phyloP scores from a whole-genome alignment of 2,329 filamentous ascomycete genomes.

The Xenoacremonium recifei region DNA sequence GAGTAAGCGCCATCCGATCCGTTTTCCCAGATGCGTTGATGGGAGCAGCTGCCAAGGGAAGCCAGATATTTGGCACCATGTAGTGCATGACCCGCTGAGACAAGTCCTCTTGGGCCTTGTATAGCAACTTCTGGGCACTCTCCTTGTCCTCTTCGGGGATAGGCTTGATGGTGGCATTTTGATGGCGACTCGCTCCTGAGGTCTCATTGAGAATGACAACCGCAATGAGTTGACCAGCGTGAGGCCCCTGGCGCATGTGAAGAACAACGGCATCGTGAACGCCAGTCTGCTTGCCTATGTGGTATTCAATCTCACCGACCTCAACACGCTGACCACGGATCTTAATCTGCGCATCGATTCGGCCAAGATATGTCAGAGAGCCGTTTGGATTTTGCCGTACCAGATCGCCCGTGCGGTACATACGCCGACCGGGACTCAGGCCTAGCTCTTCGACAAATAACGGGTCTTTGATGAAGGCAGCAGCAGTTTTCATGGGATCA shows the following conservation, averaged over 20 bases:
- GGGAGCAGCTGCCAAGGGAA: slow-evolving; percentile 12
- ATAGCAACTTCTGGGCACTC: neutral
- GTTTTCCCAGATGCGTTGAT: slow-evolving; percentile 11
- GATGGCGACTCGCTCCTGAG: slow-evolving; percentile 1
- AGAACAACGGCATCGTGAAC: slow-evolving; percentile 1
- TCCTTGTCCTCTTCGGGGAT: neutral
- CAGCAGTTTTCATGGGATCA: slow-evolving; percentile 30
- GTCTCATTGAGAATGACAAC: neutral
- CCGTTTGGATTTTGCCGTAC: slow-evolving; percentile 39
- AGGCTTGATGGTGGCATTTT: neutral
- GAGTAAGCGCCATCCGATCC: slow-evolving; percentile 3
- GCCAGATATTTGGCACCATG: slow-evolving; percentile 16
- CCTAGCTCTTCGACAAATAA: slow-evolving; percentile 1
- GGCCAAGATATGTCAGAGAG: slow-evolving; percentile 41
- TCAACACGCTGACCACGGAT: slow-evolving; percentile 54
- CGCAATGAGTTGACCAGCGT: slow-evolving; percentile 1
- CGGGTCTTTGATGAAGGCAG: slow-evolving; percentile 28
- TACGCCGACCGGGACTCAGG: slow-evolving; percentile 9
- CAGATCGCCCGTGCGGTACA: slow-evolving; percentile 47
- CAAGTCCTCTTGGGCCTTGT: neutral
- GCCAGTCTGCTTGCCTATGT: slow-evolving; percentile 6
- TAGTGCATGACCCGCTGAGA: slow-evolving; percentile 7
- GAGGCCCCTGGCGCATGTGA: slow-evolving; percentile 1
- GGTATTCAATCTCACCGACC: slow-evolving; percentile 27
- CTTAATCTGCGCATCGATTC: slow-evolving; percentile 57